Base-by-base conservation (phyloP, 768 basidiomycete species). In the Pseudohyphozyma bogoriensis region DNA sequence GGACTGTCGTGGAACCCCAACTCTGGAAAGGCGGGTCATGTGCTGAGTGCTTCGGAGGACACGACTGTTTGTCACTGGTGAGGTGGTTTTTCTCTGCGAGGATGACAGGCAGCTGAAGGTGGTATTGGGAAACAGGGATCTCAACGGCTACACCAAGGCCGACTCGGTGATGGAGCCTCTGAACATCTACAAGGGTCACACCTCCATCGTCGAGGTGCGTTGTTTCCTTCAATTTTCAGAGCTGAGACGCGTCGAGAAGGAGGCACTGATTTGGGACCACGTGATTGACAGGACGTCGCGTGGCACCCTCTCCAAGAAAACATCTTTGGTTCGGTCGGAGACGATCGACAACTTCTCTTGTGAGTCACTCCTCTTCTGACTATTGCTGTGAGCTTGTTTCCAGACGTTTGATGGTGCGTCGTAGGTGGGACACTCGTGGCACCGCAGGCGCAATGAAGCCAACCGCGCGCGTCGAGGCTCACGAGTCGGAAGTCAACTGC, bases 51-150 rank as follows among this genome's bases (percentile, higher is more conserved):
- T 26, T 91, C 89, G 7, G 92, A 97, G 73, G 95, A 97, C 73
- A 89, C 85, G 79, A 95, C 92, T 0, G 83, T 97, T 39, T 95
- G 90, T 68, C 83, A 90, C 71, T 99, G 95, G 91, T 87, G 67
- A 63, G 81, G 72, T 7, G 4, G 10, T 10, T 4, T 35, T 28
- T 3, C 15, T 8, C 24, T 1, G 3, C 33, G 24, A 3, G 31
- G 2, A 15, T 22, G 7, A 2, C 4, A 11, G 24, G 49, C 1
- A 24, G 51, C 55, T 53, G 35, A 58, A 8, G 2, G 10, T 20
- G 3, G 44, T 22, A n/a, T n/a, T 1, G 13, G 28, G 4, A 3
- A 3, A 12, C 71, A 95, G 90, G 93, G 95, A 99, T 72, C 77
- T 96, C 42, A 89, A 88, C 70, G 82, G 85, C 0, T 99, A 92